Base-by-base conservation (phyloP, 1,139 yeast genomes). In the Lodderomyces jiufengensis region DNA sequence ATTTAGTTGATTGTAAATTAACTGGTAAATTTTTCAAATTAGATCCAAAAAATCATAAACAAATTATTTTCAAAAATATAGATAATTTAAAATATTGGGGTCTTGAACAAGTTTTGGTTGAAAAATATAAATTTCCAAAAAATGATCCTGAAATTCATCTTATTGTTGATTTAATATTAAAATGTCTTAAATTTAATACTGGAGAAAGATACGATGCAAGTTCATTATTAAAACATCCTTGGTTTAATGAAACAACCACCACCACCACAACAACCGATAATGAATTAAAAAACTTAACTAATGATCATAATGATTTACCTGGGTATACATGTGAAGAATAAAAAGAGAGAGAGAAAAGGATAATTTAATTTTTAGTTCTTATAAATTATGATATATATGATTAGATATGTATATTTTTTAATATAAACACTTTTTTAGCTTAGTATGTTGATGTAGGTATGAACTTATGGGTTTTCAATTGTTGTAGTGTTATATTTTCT, bases 51-150 rank as follows among this genome's bases (percentile, higher is more conserved):
- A 70, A 38, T 59, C 69, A 51, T 48, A 25, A 34, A 3, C 69
- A 48, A 31, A 50, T 57, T 9, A 66, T 67, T 12, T 59, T 83
- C 44, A 71, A 73, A 46, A 76, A 77, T 48, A 82, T 83, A 43
- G 73, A 74, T 40, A 72, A 72, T 46, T 66, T 84, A 42, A 81
- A 82, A 52, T 80, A 72, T 41, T 84, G 94, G 94, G 69, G 76
- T 10, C 70, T 85, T 39, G 59, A 63, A 32, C 78, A 76, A 40
- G 95, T 85, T 2, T 63, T 86, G 29, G 63, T 68, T 32, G 90
- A 84, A 42, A 84, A 68, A 46, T 68, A 68, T 45, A 63, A 64
- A 37, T 65, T 68, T 39, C 46, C 58, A 12, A 47, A 44, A 25
- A 60, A 62, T 36, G 70, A 67, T 34, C 43, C 51, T 11, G 66